Base-by-base conservation (phyloP, 768 basidiomycete genomes). In the Gelatoporia subvermispora region DNA sequence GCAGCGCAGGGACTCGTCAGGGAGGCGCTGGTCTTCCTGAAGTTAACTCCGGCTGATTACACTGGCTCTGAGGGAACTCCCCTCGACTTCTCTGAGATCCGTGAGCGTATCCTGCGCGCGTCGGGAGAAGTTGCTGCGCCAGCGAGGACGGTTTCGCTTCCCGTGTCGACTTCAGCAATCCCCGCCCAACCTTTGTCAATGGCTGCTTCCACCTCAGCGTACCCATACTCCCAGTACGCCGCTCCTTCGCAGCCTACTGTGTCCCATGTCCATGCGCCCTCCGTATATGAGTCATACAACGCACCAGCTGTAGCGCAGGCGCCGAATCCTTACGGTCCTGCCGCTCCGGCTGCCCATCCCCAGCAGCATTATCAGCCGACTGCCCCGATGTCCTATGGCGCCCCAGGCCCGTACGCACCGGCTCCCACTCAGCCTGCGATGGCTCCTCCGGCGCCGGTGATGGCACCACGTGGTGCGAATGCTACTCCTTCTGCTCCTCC, bases 1-100 rank as follows among this genome's bases (percentile, higher is more conserved):
- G 88, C 88, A 5, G 78, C 85, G 0, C 95, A 98, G 62, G 94
- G 94, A n/a, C 76, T 94, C 17, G 71, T 93, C 42, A 78, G 83
- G 56, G 84, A 93, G 47, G 94, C 93, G 0, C 76, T 84, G 20
- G 73, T 75, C 36, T 95, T 91, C 66, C 68, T 96, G 64, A 78
- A 81, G 59, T 68, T 90, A 56, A 91, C 85, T 0, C 96, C 96
- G 1, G 57, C 68, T 10, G 84, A 81, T 43, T 98, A 96, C 67
- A 77, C 79, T 41, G 86, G 86, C 4, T 72, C 78, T 3, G 68
- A 71, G 3, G 76, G 66, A 0, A 60, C 61, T 8, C 61, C 60
- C 5, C 50, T 70, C 45, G 65, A 77, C 57, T 69, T 72, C 61
- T 62, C 65, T 9, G 65, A 68, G 18, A 74, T 73, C 15, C 62